A percentile compares a stretch with the other conserved stretches of the same genome.
Conservation (phyloP, 441 rosid species). For the Gossypium davidsonii region DNA sequence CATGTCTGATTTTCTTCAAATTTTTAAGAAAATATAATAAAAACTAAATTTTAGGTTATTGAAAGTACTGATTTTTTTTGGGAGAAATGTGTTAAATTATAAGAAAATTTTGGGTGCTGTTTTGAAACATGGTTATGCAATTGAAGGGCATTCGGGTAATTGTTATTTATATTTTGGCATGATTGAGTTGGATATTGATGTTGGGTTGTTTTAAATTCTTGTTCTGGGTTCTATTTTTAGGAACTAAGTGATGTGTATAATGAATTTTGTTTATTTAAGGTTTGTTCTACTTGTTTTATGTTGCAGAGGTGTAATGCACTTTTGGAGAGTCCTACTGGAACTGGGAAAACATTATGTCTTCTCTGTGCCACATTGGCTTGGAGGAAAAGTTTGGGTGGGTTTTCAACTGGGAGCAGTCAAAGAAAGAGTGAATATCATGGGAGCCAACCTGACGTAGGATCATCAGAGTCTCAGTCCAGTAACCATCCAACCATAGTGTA, state of each 20-base stretch:
- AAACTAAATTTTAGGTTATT: neutral
- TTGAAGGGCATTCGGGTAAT: neutral
- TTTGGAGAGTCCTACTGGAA: slow-evolving; percentile 97
- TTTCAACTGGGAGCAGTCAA: slow-evolving; percentile 49
- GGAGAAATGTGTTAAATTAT: neutral
- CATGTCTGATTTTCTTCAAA: neutral
- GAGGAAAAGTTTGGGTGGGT: slow-evolving; percentile 83
- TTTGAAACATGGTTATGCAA: neutral
- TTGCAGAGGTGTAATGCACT: slow-evolving; percentile 82
- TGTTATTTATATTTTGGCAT: neutral
- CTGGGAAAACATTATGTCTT: slow-evolving; percentile 91
- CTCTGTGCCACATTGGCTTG: slow-evolving; percentile 96
- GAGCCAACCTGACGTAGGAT: slow-evolving; percentile 27
- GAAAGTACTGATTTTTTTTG: neutral
- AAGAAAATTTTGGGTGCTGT: neutral
- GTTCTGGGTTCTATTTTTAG: neutral
- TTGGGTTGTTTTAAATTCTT: neutral
- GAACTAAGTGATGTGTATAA: neutral
- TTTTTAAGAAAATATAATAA: neutral
- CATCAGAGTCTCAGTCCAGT: slow-evolving; percentile 23
- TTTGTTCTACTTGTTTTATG: neutral
- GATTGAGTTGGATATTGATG: neutral
- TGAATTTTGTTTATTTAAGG: neutral
- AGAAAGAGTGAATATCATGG: slow-evolving; percentile 27
- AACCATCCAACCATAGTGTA: slow-evolving; percentile 72